Percentiles rank a stretch among this genome's conserved stretches.
Conservation (phyloP, 179 eudicot genomes). For the Dionaea muscipula region DNA sequence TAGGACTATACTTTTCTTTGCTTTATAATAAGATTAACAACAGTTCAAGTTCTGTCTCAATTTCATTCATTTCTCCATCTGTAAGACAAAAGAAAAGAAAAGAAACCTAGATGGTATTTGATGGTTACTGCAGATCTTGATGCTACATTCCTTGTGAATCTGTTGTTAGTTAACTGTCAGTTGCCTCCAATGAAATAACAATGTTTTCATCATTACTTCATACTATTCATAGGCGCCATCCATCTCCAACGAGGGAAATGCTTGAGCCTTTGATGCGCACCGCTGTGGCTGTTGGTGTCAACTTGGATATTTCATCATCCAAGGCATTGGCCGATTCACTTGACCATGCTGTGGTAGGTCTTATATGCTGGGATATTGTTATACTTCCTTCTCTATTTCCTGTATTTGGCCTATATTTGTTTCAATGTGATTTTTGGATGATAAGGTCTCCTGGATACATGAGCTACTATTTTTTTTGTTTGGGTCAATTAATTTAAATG, state of each 20-base stretch:
- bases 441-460: neutral
- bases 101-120: too few species aligned
- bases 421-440: neutral
- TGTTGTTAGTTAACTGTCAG: too few species aligned
- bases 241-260: slow-evolving; percentile 93
- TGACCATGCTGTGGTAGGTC: slow-evolving; percentile 75
- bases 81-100: too few species aligned
- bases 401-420: neutral
- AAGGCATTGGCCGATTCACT: slow-evolving; percentile 94
- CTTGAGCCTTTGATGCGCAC: slow-evolving; percentile 88
- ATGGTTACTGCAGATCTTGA: too few species aligned
- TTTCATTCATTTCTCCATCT: too few species aligned
- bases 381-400: neutral
- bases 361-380: neutral
- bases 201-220: neutral
- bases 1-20: too few species aligned
- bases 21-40: too few species aligned
- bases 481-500: neutral
- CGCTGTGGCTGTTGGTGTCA: slow-evolving; percentile 80
- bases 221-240: slow-evolving; percentile 66
- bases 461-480: neutral
- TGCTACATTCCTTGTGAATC: too few species aligned
- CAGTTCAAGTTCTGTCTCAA: too few species aligned
- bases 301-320: slow-evolving; percentile 78
- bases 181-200: too few species aligned